Percentiles rank a stretch among this genome's conserved stretches.
Conservation (phyloP, 192 early-diverging fungal genomes). For the Backusella westeae region DNA sequence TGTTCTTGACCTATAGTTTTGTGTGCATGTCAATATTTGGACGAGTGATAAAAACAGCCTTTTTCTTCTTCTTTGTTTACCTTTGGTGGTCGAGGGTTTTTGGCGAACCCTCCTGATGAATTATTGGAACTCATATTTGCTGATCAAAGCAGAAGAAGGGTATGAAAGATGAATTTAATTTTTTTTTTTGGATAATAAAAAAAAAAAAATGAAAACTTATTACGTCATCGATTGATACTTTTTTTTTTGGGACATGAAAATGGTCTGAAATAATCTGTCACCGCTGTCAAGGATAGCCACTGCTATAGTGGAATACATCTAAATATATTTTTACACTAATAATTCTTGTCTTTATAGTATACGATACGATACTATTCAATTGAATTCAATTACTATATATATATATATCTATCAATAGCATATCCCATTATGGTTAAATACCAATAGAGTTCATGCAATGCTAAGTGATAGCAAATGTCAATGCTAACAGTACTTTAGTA, state of each 20-base stretch:
- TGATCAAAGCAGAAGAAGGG: background rate
- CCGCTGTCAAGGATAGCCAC: too few species aligned
- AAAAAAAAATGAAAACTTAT: background rate
- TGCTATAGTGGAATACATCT: background rate
- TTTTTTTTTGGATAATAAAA: background rate
- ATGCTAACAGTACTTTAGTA: background rate
- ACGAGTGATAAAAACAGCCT: too few species aligned
- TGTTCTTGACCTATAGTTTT: conserved; percentile 88
- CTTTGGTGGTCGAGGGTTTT: conserved; percentile 39
- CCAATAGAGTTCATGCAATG: background rate
- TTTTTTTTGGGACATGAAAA: background rate
- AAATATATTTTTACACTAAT: background rate
- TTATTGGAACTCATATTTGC: conserved; percentile 14
- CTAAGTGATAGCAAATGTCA: background rate
- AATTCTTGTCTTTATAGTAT: background rate
- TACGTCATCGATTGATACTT: background rate
- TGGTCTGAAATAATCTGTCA: background rate
- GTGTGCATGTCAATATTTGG: background rate
- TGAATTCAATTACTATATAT: background rate
- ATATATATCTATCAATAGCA: too few species aligned
- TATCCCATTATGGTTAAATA: background rate
- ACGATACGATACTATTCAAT: background rate
- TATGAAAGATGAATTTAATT: background rate
- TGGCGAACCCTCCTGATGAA: conserved; percentile 27
- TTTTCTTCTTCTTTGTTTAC: conserved; percentile 4